Percentiles rank a stretch among this genome's conserved stretches.
phyloP scores from a whole-genome alignment of 2,329 filamentous ascomycete species.

The Trichophyton simii region DNA sequence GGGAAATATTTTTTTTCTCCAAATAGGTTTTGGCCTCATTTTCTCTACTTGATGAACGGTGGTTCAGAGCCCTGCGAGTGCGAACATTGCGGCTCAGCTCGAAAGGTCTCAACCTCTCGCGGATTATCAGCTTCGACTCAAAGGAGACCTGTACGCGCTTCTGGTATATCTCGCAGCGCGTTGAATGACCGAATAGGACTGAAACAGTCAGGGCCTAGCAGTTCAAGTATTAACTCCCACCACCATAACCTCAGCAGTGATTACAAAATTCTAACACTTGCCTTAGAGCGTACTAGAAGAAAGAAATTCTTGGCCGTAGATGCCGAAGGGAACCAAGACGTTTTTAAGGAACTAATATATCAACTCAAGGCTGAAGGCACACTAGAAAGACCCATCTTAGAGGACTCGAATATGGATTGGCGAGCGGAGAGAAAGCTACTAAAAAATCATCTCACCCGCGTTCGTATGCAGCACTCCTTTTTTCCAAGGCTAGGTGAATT shows the following conservation, averaged over 20 bases:
- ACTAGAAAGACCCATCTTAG: conserved; percentile 36
- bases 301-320: conserved; percentile 23
- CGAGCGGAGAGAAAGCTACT: conserved; percentile 37
- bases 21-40: conserved; percentile 45
- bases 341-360: conserved; percentile 39
- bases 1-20: conserved; percentile 42
- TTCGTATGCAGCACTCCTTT: conserved; percentile 37
- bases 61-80: conserved; percentile 38
- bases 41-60: conserved; percentile 43
- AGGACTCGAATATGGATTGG: conserved; percentile 46
- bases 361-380: conserved; percentile 32
- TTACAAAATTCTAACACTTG: not conserved
- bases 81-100: conserved; percentile 31
- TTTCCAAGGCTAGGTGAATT: conserved; percentile 45
- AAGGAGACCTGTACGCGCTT: not conserved
- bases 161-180: not conserved
- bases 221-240: not conserved
- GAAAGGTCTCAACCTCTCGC: not conserved
- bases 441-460: conserved; percentile 29
- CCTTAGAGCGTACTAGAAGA: not conserved
- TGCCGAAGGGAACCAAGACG: conserved; percentile 43
- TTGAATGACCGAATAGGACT: not conserved
- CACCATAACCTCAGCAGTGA: too few species aligned
- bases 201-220: not conserved
- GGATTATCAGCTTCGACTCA: not conserved